A percentile compares a stretch with the other conserved stretches of the same genome.
Conservation (phyloP, 768 basidiomycete species). For the Tylopilus rubrobrunneus region DNA sequence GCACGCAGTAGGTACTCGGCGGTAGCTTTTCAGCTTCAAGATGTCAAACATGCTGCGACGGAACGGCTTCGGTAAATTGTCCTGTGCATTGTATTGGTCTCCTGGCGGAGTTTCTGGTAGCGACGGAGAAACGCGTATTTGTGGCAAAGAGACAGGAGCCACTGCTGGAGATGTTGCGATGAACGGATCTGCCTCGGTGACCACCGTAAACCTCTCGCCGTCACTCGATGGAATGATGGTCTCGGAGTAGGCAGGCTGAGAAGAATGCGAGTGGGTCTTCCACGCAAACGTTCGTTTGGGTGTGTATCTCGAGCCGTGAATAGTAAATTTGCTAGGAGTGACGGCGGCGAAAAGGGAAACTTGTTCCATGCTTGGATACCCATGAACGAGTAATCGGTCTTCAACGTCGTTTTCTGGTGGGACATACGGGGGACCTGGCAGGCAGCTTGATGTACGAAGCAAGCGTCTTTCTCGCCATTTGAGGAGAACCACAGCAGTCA, state of each 20-base stretch:
- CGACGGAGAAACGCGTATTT: constrained; percentile 2
- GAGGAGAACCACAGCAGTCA: constrained; percentile 6
- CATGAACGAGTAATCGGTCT: constrained; percentile 11
- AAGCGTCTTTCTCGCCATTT: constrained; percentile 11
- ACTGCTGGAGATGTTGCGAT: background rate
- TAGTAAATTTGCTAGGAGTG: constrained; percentile 29
- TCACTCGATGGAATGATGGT: constrained; percentile 21
- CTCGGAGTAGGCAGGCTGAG: constrained; percentile 3
- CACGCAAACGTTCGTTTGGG: constrained; percentile 13
- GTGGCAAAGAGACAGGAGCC: background rate
- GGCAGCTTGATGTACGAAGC: constrained; percentile 15
- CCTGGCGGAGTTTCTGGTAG: background rate
- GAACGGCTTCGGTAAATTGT: constrained; percentile 12
- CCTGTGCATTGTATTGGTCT: background rate
- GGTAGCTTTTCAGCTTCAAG: constrained; percentile 15
- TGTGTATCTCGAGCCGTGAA: constrained; percentile 27
- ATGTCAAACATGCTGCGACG: constrained; percentile 23
- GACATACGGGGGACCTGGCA: constrained; percentile 26
- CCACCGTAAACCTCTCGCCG: constrained; percentile 23
- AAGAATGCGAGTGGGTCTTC: constrained; percentile 4
- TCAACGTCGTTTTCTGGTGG: constrained; percentile 18
- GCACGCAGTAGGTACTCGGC: no score
- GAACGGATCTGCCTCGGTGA: constrained; percentile 25
- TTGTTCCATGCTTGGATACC: constrained; percentile 25
- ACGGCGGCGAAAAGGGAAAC: constrained; percentile 21